Evolutionary conservation across 805 yeast genomes (phyloP).

Genomic region (Trichomonascus vanleenenianus): DNA sequence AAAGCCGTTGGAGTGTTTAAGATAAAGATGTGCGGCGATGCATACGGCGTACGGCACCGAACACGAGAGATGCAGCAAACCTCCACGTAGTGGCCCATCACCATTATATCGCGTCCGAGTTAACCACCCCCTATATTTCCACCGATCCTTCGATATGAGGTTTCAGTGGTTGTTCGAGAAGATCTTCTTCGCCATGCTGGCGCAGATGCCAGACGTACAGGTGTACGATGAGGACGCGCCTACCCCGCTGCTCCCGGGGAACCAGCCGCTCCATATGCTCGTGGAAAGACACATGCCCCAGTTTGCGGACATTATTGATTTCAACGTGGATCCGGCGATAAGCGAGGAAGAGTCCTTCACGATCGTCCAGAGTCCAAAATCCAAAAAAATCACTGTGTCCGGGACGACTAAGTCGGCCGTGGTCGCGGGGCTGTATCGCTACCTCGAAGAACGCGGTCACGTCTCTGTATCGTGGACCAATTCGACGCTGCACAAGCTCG

Average conservation of each 20-base stretch:
- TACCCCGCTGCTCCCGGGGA: background rate
- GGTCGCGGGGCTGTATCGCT: conserved; percentile 9
- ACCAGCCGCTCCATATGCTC: background rate
- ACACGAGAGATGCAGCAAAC: too few relatives aligned
- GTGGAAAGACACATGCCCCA: background rate
- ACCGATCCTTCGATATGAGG: too few relatives aligned
- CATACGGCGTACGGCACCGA: too few relatives aligned
- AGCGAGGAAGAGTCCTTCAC: background rate
- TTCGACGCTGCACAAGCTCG: conserved; percentile 4
- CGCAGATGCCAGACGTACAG: too few relatives aligned
- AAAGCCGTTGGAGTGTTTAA: too few relatives aligned
- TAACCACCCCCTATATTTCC: too few relatives aligned
- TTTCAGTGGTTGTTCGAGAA: too few relatives aligned
- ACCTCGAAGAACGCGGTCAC: conserved; percentile 8
- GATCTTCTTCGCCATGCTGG: too few relatives aligned
- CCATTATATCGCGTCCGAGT: too few relatives aligned
- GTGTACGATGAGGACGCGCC: too few relatives aligned
- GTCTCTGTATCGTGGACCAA: conserved; percentile 10
- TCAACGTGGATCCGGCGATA: background rate
- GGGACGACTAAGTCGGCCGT: conserved; percentile 8
- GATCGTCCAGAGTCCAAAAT: conserved; percentile 7
- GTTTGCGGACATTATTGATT: conserved; percentile 1
- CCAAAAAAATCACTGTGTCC: conserved; percentile 2
- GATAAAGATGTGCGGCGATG: too few relatives aligned
- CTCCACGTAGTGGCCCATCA: too few relatives aligned